Evolutionary conservation across 495 filamentous ascomycete species (phyloP).

Genomic region (Neurospora discreta): DNA sequence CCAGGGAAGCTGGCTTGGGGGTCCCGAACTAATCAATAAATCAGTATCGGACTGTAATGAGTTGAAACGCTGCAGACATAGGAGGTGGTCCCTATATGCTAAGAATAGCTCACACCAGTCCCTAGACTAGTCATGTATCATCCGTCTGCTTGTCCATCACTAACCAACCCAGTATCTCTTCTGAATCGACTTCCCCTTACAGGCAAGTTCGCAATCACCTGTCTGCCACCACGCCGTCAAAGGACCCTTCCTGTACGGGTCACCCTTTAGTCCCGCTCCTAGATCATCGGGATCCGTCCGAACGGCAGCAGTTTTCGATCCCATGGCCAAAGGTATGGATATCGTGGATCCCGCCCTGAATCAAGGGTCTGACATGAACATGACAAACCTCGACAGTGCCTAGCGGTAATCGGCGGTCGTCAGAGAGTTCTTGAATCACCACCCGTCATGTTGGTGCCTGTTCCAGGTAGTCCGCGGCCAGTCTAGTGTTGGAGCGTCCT

Average conservation of each 20-base stretch:
- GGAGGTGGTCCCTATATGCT: conserved; percentile 27
- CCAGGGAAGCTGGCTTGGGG: no score
- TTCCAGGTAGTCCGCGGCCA: conserved; percentile 4
- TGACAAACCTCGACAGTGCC: conserved; percentile 21
- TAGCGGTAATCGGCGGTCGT: conserved; percentile 9
- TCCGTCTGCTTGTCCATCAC: conserved; percentile 9
- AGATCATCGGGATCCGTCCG: neutral
- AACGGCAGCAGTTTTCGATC: neutral
- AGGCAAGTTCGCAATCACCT: conserved; percentile 4
- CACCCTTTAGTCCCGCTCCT: neutral
- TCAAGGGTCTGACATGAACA: conserved; percentile 19
- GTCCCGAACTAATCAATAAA: no score
- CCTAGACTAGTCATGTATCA: conserved; percentile 16
- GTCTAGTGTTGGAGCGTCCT: conserved; percentile 21
- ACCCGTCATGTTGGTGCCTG: neutral
- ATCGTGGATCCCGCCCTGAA: neutral
- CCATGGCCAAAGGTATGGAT: neutral
- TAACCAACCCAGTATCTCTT: conserved; percentile 6
- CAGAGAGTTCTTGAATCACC: conserved; percentile 8
- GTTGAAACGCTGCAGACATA: conserved; percentile 29
- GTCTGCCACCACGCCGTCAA: conserved; percentile 10
- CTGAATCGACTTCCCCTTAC: conserved; percentile 6
- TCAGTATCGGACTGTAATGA: conserved; percentile 11
- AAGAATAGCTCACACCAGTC: conserved; percentile 25
- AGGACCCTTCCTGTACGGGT: conserved; percentile 11